Base-by-base conservation (phyloP, 2,329 filamentous ascomycete species). In the Emericellopsis atlantica region DNA sequence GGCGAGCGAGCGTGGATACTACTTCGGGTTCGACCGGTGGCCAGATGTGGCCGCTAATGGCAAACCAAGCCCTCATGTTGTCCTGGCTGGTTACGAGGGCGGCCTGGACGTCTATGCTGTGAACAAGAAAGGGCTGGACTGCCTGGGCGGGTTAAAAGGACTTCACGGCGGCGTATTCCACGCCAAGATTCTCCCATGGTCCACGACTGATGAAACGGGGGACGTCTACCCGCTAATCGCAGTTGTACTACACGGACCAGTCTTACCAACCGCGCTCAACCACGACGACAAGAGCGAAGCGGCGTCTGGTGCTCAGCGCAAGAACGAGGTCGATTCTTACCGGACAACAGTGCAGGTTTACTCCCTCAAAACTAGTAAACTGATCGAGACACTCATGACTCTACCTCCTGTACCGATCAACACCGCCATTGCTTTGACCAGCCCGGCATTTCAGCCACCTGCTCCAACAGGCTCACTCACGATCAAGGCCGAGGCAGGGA, bases 261-360 rank as follows among this genome's bases (percentile, higher is more conserved):
- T 79, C 18, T 49, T 80, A 32, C 72, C 74, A 3, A 48, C 55
- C 4, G 12, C 18, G 4, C 54, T 54, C 10, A 54, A 63, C 1
- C 64, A 64, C 11, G 47, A 54, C 9, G 57, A 55, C 32, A 60
- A 60, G 34, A 60, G 64, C 36, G 56, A 56, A n/a, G 54, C 55
- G 12, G 54, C 57, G 21, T 64, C 61, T 39, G 59, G 61, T 42
- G 48, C 65, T 40, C 49, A 54, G 8, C 35, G 39, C 18, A 33
- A 29, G 32, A 49, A 62, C 32, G 49, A 57, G 5, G 66, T 79
- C 44, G 72, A 76, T 39, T 70, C 37, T n/a, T 93, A 90, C 53
- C 88, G 94, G 59, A 95, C 89, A 0, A 81, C 82, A 0, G 86
- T 95, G 6, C 87, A 95, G 50, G 67, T 96, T 0, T 94, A 90